phyloP scores from a whole-genome alignment of 2,329 filamentous ascomycete species.

The Aspergillus brunneoviolaceus region DNA sequence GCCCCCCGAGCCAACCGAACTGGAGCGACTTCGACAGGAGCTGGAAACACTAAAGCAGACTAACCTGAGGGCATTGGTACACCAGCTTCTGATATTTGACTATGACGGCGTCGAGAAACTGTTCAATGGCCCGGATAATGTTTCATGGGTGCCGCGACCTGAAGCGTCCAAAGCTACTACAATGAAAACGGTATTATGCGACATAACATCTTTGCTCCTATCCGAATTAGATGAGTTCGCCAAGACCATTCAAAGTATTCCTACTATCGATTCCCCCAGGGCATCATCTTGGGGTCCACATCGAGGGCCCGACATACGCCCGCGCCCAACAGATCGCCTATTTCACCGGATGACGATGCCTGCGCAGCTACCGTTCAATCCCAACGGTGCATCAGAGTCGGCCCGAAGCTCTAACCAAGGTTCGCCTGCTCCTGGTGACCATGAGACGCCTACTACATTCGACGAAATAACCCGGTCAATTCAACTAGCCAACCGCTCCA shows the following conservation, averaged over 20 bases:
- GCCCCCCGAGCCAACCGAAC: constrained; percentile 38
- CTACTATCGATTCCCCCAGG: constrained; percentile 74
- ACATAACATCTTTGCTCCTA: constrained; percentile 70
- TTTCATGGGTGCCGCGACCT: constrained; percentile 68
- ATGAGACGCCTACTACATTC: constrained; percentile 55
- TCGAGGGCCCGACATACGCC: constrained; percentile 52
- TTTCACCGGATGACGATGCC: constrained; percentile 80
- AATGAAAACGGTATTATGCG: constrained; percentile 76
- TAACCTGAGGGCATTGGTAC: constrained; percentile 73
- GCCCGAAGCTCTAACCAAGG: constrained; percentile 38
- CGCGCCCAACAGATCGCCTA: constrained; percentile 54
- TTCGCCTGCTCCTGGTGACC: constrained; percentile 37
- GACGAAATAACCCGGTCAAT: constrained; percentile 52
- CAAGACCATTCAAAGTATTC: constrained; percentile 69
- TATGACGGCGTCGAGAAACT: constrained; percentile 58
- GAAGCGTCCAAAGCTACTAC: constrained; percentile 73
- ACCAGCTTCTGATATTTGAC: constrained; percentile 79
- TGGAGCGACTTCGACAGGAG: constrained; percentile 55
- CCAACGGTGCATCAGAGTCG: constrained; percentile 35
- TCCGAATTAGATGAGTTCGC: constrained; percentile 74
- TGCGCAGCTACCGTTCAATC: constrained; percentile 52
- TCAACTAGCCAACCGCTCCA: constrained; percentile 38
- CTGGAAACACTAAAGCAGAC: constrained; percentile 69
- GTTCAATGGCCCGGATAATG: constrained; percentile 59
- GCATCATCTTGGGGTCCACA: constrained; percentile 44